Conservation (phyloP, 2,329 filamentous ascomycete genomes). For the Colletotrichum lindemuthianum region DNA sequence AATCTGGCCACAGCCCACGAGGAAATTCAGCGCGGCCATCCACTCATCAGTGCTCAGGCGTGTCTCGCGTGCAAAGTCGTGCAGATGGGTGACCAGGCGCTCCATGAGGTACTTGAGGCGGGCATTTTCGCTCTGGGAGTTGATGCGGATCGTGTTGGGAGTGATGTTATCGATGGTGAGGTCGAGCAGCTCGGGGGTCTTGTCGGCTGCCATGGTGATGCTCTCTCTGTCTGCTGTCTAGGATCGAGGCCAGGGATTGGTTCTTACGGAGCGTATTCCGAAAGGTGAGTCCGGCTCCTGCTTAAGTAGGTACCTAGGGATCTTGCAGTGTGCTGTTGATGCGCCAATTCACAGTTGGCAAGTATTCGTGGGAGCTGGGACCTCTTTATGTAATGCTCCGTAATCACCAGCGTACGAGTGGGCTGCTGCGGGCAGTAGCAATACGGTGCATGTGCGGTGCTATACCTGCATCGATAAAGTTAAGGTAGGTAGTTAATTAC, state of each 20-base stretch:
- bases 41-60: slow-evolving; percentile 77
- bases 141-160: slow-evolving; percentile 75
- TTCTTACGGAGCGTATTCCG: too few species aligned
- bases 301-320: too few species aligned
- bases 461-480: not conserved
- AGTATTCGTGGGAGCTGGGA: too few species aligned
- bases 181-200: slow-evolving; percentile 66
- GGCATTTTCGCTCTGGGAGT: slow-evolving; percentile 70
- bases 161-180: slow-evolving; percentile 81
- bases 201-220: slow-evolving; percentile 20
- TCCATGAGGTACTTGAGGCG: slow-evolving; percentile 76
- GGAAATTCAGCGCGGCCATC: slow-evolving; percentile 75
- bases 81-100: slow-evolving; percentile 75
- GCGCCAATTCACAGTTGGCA: not conserved
- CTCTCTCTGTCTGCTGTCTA: not conserved
- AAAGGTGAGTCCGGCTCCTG: too few species aligned
- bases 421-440: not conserved
- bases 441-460: too few species aligned
- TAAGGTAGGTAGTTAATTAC: too few species aligned
- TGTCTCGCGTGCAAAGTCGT: slow-evolving; percentile 81
- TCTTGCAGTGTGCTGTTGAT: too few species aligned
- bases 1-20: slow-evolving; percentile 75
- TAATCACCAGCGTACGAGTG: slow-evolving; percentile 31
- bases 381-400: slow-evolving; percentile 36
- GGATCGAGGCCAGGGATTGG: too few species aligned